Evolutionary conservation across 1,139 yeast species (phyloP).

Genomic region (Suhomyces taliae): DNA sequence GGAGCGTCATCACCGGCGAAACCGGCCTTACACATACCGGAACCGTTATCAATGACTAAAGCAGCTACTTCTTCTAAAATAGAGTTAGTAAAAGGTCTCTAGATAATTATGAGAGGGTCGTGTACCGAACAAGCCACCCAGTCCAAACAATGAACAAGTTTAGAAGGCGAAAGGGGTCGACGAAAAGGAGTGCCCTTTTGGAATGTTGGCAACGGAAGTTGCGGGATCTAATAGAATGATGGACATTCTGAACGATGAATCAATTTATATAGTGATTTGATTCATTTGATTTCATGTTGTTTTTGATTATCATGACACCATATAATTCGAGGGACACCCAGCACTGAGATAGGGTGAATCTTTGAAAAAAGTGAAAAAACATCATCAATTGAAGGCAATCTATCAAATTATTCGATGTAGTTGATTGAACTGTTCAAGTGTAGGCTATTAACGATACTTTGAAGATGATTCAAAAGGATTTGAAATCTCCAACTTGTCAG

Average conservation of each 20-base stretch:
- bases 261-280: no score
- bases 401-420: neutral
- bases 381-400: slow-evolving; percentile 4
- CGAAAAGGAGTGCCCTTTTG: no score
- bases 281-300: no score
- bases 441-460: no score
- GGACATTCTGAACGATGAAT: no score
- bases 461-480: neutral
- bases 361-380: slow-evolving; percentile 8
- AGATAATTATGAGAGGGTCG: slow-evolving; percentile 1
- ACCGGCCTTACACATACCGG: slow-evolving; percentile 99
- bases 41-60: slow-evolving; percentile 98
- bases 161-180: no score
- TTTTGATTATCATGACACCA: no score
- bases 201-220: no score
- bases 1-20: slow-evolving; percentile 99
- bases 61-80: slow-evolving; percentile 54
- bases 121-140: slow-evolving; percentile 1
- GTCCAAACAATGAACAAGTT: neutral
- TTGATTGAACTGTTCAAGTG: no score
- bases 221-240: no score
- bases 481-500: no score
- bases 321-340: no score
- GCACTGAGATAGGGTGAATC: neutral
- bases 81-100: slow-evolving; percentile 19